These are phyloP conservation scores for Aspergillus conjunctus DNA, from an alignment of 495 filamentous ascomycete species.

Conservation along the genomic window DNA sequence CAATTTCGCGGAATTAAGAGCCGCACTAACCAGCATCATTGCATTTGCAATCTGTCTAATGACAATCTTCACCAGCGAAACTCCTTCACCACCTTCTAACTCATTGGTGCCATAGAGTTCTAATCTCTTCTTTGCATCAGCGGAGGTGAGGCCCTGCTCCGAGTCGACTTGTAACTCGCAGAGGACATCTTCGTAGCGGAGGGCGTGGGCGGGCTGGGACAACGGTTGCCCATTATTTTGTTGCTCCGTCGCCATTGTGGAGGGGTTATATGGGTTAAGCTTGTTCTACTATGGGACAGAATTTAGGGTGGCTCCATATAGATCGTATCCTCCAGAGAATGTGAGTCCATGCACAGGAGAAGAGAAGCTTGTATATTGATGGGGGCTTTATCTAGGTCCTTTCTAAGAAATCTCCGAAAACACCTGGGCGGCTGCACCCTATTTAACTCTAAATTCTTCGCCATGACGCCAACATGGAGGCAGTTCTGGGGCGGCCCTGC, in stretches of 20 bases:
- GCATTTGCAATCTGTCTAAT: slow-evolving; percentile 67
- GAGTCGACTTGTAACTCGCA: slow-evolving; percentile 59
- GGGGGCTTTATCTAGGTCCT: slow-evolving; percentile 16
- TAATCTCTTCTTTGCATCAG: slow-evolving; percentile 57
- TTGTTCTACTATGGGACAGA: slow-evolving; percentile 31
- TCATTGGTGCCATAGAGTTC: slow-evolving; percentile 63
- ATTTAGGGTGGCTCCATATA: slow-evolving; percentile 43
- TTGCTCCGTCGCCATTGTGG: slow-evolving; percentile 30
- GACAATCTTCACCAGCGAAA: slow-evolving; percentile 59
- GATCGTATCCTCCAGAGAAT: slow-evolving; percentile 38
- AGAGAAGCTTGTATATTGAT: slow-evolving; percentile 7
- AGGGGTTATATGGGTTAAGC: slow-evolving; percentile 1
- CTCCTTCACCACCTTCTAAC: slow-evolving; percentile 59
- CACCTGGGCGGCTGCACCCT: slow-evolving; percentile 3
- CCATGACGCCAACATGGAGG: slow-evolving; percentile 18
- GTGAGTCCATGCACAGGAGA: slow-evolving; percentile 39
- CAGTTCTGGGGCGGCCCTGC: slow-evolving; percentile 3
- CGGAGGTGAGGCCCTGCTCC: slow-evolving; percentile 60
- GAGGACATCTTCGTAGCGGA: slow-evolving; percentile 56
- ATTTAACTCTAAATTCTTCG: slow-evolving; percentile 21
- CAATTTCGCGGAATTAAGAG: background rate
- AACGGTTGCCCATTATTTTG: slow-evolving; percentile 35
- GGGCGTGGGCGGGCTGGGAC: slow-evolving; percentile 64
- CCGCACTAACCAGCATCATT: slow-evolving; percentile 57
- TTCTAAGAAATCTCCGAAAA: slow-evolving; percentile 1